phyloP scores from a whole-genome alignment of 441 rosid species.

The Macaranga tanarius region DNA sequence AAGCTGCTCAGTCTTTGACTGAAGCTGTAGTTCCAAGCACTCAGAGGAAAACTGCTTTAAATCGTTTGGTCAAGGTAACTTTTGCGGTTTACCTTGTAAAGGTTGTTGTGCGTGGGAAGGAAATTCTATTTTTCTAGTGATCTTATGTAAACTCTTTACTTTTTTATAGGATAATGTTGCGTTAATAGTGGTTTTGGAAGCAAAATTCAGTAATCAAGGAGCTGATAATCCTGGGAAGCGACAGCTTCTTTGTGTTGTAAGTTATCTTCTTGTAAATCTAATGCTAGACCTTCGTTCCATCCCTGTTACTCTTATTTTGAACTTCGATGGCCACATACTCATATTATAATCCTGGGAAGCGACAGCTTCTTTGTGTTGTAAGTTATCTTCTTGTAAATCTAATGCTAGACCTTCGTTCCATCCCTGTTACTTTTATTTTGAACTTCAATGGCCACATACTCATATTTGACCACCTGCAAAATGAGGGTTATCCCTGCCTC shows the following conservation, averaged over 20 bases:
- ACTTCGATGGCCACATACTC: neutral
- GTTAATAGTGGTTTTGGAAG: conserved; percentile 90
- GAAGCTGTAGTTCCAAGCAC: conserved; percentile 80
- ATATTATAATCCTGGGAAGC: conserved; percentile 83
- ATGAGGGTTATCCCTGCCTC: no score
- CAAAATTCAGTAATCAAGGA: conserved; percentile 87
- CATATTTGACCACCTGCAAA: no score
- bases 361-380: conserved; percentile 98
- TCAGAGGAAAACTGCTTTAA: conserved; percentile 89
- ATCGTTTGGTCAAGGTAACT: conserved; percentile 80
- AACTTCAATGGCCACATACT: neutral
- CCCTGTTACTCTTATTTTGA: neutral
- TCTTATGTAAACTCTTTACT: conserved; percentile 27
- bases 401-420: neutral
- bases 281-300: neutral
- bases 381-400: conserved; percentile 30
- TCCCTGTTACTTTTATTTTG: neutral
- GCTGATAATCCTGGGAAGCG: conserved; percentile 86
- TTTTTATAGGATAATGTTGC: conserved; percentile 86
- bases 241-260: conserved; percentile 97
- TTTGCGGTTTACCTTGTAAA: conserved; percentile 10
- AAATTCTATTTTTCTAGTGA: conserved; percentile 4
- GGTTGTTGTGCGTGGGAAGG: neutral
- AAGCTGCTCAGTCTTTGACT: conserved; percentile 98
- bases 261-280: conserved; percentile 25